A percentile compares a stretch with the other conserved stretches of the same genome.
These are phyloP conservation scores for Ceratonia siliqua DNA, from an alignment of 306 rosid species.

Conservation along the genomic window DNA sequence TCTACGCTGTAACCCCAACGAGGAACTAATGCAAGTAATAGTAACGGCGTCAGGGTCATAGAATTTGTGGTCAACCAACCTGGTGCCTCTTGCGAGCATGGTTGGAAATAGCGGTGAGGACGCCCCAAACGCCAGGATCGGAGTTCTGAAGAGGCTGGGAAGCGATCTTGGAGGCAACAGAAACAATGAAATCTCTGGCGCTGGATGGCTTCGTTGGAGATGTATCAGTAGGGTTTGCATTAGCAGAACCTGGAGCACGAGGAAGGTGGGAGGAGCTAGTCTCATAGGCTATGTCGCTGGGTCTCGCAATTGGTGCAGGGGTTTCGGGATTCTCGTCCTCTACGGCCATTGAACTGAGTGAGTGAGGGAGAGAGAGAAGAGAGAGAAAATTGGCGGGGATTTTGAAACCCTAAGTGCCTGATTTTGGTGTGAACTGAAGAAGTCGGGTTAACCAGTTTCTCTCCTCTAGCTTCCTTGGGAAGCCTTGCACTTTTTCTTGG, in stretches of 20 bases:
- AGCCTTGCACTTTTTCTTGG: background rate
- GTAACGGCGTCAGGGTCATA: background rate
- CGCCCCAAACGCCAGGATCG: conserved; percentile 82
- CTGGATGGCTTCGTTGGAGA: conserved; percentile 14
- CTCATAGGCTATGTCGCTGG: background rate
- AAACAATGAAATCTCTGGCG: conserved; percentile 54
- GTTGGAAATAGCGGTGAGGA: conserved; percentile 88
- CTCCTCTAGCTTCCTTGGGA: background rate
- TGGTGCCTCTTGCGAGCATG: conserved; percentile 81
- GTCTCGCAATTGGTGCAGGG: background rate
- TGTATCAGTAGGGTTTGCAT: background rate
- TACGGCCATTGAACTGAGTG: conserved; percentile 39
- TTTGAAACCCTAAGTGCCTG: conserved; percentile 58
- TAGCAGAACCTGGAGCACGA: background rate
- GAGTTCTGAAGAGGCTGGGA: conserved; percentile 70
- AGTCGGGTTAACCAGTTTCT: background rate
- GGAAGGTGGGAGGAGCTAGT: conserved; percentile 3
- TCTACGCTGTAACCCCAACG: background rate
- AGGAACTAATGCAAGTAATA: background rate
- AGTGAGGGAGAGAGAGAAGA: background rate
- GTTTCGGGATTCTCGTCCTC: conserved; percentile 33
- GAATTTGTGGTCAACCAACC: conserved; percentile 36
- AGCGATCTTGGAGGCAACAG: conserved; percentile 70
- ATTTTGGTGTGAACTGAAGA: background rate
- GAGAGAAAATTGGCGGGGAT: conserved; percentile 41